A percentile compares a stretch with the other conserved stretches of the same genome.
Conservation (phyloP, 495 filamentous ascomycete genomes). For the Daldinia loculata region DNA sequence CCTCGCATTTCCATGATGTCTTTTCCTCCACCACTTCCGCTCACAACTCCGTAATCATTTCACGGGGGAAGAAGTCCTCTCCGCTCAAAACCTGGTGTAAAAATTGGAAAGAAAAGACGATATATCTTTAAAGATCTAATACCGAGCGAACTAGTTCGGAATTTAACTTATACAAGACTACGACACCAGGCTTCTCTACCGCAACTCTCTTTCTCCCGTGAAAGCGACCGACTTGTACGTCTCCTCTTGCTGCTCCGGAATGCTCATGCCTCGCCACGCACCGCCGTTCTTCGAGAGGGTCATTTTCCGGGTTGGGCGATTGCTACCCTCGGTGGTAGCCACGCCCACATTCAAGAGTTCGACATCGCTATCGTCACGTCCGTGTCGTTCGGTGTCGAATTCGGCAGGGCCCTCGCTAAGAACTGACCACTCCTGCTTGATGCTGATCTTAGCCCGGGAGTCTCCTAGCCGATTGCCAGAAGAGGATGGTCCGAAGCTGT, state of each 20-base stretch:
- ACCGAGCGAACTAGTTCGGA: conserved; percentile 4
- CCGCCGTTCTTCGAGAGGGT: conserved; percentile 34
- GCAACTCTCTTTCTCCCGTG: conserved; percentile 14
- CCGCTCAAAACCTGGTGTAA: neutral
- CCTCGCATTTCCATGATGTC: neutral
- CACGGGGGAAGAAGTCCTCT: neutral
- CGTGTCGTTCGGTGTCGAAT: neutral
- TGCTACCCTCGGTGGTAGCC: neutral
- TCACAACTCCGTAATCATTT: neutral
- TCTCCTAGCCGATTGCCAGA: conserved; percentile 21
- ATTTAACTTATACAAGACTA: neutral
- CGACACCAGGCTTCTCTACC: neutral
- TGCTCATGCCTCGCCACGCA: conserved; percentile 31
- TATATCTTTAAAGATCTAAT: conserved; percentile 19
- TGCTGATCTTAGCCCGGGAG: conserved; percentile 27
- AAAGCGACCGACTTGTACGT: conserved; percentile 19
- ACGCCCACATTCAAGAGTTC: conserved; percentile 27
- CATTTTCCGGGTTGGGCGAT: conserved; percentile 24
- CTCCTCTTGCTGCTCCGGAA: conserved; percentile 15
- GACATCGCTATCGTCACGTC: conserved; percentile 20
- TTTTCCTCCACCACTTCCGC: neutral
- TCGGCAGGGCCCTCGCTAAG: conserved; percentile 24
- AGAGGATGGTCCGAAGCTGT: conserved; percentile 19
- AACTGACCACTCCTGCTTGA: conserved; percentile 40
- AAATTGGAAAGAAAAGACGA: neutral